These are phyloP conservation scores for Aspergillus haitiensis DNA, from an alignment of 495 filamentous ascomycete species.

Conservation along the genomic window DNA sequence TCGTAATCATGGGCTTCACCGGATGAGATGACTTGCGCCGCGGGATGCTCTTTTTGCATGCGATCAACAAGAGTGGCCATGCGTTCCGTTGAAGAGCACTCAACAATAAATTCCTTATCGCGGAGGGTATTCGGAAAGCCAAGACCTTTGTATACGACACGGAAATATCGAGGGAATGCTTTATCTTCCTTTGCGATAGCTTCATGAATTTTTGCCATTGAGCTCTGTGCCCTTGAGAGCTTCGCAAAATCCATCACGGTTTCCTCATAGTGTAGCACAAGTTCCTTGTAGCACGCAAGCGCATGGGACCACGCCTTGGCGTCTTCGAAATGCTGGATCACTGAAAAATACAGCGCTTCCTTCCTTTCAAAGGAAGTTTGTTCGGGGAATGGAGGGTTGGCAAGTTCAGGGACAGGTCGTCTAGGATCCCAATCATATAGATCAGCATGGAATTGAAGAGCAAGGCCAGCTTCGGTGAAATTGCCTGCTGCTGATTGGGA, in stretches of 20 bases:
- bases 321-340: slow-evolving; percentile 93
- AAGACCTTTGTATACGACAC: slow-evolving; percentile 85
- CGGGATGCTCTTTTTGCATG: slow-evolving; percentile 87
- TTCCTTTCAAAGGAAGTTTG: slow-evolving; percentile 92
- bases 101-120: slow-evolving; percentile 92
- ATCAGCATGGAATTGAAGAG: slow-evolving; percentile 87
- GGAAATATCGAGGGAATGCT: slow-evolving; percentile 82
- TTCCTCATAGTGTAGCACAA: slow-evolving; percentile 83
- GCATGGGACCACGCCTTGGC: slow-evolving; percentile 90
- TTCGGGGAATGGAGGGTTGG: slow-evolving; percentile 73
- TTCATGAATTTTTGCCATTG: slow-evolving; percentile 93
- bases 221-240: slow-evolving; percentile 80
- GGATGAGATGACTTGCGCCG: slow-evolving; percentile 75
- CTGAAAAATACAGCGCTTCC: slow-evolving; percentile 86
- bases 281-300: slow-evolving; percentile 85
- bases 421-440: slow-evolving; percentile 87
- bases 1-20: slow-evolving; percentile 78
- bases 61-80: slow-evolving; percentile 83
- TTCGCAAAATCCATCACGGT: slow-evolving; percentile 90
- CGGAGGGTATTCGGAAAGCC: slow-evolving; percentile 79
- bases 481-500: slow-evolving; percentile 75
- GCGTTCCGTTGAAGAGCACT: slow-evolving; percentile 74
- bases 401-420: slow-evolving; percentile 63
- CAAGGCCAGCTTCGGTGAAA: slow-evolving; percentile 86
- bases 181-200: slow-evolving; percentile 76